phyloP scores from a whole-genome alignment of 2,329 filamentous ascomycete genomes.

The Phaeomoniella chlamydospora region DNA sequence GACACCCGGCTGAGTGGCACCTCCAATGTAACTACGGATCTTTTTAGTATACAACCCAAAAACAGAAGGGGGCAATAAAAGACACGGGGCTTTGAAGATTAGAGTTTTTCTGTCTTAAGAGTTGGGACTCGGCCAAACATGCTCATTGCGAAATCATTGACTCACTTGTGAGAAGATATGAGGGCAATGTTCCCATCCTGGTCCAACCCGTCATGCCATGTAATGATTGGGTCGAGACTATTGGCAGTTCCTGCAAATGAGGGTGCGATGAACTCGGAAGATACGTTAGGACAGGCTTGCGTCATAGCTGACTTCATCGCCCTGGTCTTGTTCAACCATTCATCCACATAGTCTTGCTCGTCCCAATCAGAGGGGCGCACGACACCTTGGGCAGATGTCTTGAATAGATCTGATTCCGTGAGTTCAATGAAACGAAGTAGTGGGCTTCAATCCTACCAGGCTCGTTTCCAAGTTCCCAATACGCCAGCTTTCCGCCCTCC shows the following conservation, averaged over 20 bases:
- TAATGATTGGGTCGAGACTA: constrained; percentile 32
- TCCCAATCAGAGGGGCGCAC: constrained; percentile 39
- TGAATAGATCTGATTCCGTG: constrained; percentile 46
- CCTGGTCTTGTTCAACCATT: constrained; percentile 43
- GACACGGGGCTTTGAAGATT: too few species aligned
- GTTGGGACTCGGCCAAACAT: too few species aligned
- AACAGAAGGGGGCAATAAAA: not conserved
- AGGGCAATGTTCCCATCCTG: constrained; percentile 32
- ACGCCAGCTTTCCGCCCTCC: constrained; percentile 32
- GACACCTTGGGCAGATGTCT: constrained; percentile 34
- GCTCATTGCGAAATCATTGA: too few species aligned
- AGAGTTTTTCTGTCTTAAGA: too few species aligned
- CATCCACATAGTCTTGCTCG: constrained; percentile 38
- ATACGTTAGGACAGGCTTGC: constrained; percentile 36
- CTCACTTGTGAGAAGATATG: constrained; percentile 47
- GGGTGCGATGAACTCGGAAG: constrained; percentile 41
- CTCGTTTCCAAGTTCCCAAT: constrained; percentile 53
- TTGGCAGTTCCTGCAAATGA: constrained; percentile 41
- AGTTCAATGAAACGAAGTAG: too few species aligned
- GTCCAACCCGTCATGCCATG: constrained; percentile 41
- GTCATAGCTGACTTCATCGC: constrained; percentile 32
- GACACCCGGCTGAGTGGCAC: constrained; percentile 43
- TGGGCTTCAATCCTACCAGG: too few species aligned
- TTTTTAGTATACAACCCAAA: constrained; percentile 3
- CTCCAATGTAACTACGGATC: constrained; percentile 42